phyloP scores from a whole-genome alignment of 495 filamentous ascomycete species.

The Penicillium steckii region DNA sequence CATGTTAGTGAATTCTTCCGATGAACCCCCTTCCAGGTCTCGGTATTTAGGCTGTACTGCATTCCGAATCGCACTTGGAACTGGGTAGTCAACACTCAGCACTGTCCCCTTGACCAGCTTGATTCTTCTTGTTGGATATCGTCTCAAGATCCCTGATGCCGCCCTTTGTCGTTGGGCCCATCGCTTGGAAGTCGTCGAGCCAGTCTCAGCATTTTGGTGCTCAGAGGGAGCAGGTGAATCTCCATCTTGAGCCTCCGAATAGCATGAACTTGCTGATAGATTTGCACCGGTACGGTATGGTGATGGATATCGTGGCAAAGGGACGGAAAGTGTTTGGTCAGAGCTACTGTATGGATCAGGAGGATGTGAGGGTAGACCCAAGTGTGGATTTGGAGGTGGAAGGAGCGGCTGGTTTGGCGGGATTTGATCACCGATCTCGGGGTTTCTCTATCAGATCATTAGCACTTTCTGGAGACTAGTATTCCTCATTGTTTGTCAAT shows the following conservation, averaged over 20 bases:
- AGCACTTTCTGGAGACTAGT: not conserved
- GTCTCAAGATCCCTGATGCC: constrained; percentile 41
- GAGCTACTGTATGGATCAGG: not conserved
- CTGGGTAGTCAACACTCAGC: constrained; percentile 92
- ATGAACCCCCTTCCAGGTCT: constrained; percentile 73
- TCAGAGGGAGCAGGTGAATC: constrained; percentile 1
- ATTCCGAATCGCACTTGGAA: constrained; percentile 93
- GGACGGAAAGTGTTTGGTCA: not conserved
- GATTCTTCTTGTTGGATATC: constrained; percentile 89
- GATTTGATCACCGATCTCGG: not conserved
- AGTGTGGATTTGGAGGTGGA: not conserved
- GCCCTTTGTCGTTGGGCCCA: constrained; percentile 3
- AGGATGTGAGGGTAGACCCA: not conserved
- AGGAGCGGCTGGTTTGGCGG: not conserved
- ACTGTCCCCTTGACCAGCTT: constrained; percentile 93
- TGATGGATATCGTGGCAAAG: not conserved
- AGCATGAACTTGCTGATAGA: not conserved
- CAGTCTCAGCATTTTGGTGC: not conserved
- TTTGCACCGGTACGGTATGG: not conserved
- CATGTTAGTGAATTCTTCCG: constrained; percentile 95
- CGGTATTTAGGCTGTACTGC: constrained; percentile 87
- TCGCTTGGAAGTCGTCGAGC: constrained; percentile 1
- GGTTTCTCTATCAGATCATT: not conserved
- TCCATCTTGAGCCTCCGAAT: constrained; percentile 2
- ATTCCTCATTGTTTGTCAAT: not conserved